phyloP scores from a whole-genome alignment of 129 eudicot species.

The Silybum marianum region DNA sequence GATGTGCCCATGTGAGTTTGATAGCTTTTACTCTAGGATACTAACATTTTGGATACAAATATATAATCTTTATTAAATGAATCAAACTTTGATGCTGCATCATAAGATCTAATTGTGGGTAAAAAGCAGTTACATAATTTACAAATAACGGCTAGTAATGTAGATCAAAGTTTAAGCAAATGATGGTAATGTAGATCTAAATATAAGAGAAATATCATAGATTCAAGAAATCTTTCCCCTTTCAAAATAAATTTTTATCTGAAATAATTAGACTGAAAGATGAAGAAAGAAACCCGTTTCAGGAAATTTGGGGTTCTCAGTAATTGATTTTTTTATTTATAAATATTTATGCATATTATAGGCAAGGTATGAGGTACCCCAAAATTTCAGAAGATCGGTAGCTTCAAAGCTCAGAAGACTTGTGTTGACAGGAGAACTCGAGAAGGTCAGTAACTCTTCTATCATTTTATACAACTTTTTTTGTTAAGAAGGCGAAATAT shows the following conservation, averaged over 20 bases:
- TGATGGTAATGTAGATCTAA: too few species aligned
- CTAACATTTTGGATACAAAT: background rate
- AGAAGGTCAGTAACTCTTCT: slow-evolving; percentile 39
- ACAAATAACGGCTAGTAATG: background rate
- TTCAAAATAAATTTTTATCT: background rate
- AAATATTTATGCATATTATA: slow-evolving; percentile 30
- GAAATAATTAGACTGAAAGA: background rate
- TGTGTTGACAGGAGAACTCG: slow-evolving; percentile 39
- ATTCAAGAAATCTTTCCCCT: background rate
- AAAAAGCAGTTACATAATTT: background rate
- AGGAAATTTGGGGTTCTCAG: background rate
- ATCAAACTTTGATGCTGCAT: background rate
- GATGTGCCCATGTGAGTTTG: background rate
- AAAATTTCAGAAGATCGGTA: slow-evolving; percentile 33
- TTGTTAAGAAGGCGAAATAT: background rate
- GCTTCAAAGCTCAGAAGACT: slow-evolving; percentile 42
- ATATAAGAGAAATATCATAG: background rate
- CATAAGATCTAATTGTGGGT: background rate
- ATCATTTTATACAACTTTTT: background rate
- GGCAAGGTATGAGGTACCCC: slow-evolving; percentile 42
- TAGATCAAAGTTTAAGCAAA: too few species aligned
- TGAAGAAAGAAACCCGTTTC: background rate
- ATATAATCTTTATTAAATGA: background rate
- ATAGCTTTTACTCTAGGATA: background rate
- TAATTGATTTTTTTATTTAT: background rate